These are phyloP conservation scores for Begonia fuchsioides DNA, from an alignment of 306 rosid species.

Conservation along the genomic window DNA sequence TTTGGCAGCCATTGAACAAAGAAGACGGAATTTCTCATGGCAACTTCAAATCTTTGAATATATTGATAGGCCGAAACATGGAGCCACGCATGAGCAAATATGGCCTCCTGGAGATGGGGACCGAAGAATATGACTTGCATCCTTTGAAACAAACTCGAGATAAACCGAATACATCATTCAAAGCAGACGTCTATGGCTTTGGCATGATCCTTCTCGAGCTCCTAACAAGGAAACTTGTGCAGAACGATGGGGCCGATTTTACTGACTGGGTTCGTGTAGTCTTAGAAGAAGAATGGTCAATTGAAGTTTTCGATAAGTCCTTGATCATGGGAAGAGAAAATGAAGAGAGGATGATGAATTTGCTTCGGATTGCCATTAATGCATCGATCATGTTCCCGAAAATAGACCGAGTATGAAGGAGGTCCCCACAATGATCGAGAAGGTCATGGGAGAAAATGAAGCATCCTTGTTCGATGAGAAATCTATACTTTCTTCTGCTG, in stretches of 20 bases:
- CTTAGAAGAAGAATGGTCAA: slow-evolving; percentile 80
- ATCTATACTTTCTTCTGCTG: neutral
- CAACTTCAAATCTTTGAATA: slow-evolving; percentile 66
- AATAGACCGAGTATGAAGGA: slow-evolving; percentile 64
- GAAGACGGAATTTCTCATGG: slow-evolving; percentile 58
- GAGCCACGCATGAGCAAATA: slow-evolving; percentile 66
- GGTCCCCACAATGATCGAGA: slow-evolving; percentile 45
- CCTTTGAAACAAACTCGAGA: too few species aligned
- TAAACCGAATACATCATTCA: slow-evolving; percentile 8
- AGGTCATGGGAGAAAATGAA: slow-evolving; percentile 66
- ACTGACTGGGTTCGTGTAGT: slow-evolving; percentile 69
- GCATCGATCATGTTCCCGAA: slow-evolving; percentile 37
- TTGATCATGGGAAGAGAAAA: slow-evolving; percentile 47
- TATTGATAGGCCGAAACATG: slow-evolving; percentile 48
- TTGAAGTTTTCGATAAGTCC: slow-evolving; percentile 58
- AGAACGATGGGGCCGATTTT: slow-evolving; percentile 45
- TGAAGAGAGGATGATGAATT: slow-evolving; percentile 67
- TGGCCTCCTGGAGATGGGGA: slow-evolving; percentile 32
- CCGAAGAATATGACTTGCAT: slow-evolving; percentile 3
- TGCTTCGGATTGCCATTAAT: slow-evolving; percentile 73
- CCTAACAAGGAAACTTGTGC: slow-evolving; percentile 60
- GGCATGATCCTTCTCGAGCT: slow-evolving; percentile 76
- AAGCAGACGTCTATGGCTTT: slow-evolving; percentile 50
- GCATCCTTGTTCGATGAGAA: slow-evolving; percentile 5
- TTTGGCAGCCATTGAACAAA: slow-evolving; percentile 13